Base-by-base conservation (phyloP, 352 stramenopile species). In the Globisporangium echinulatum region DNA sequence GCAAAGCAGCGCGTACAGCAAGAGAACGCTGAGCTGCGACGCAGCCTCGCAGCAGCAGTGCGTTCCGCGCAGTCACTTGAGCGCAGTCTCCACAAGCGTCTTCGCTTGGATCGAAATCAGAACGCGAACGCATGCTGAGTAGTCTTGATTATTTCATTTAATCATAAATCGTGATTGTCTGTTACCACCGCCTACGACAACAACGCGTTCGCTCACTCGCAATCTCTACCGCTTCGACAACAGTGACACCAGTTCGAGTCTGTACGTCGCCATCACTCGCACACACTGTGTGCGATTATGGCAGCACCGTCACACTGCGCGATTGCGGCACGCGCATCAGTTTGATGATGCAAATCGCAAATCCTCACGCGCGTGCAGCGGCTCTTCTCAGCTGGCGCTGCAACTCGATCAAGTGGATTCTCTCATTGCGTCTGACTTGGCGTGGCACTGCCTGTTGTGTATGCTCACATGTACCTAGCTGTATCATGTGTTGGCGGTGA, bases 1-100 rank as follows among this genome's bases (percentile, higher is more conserved):
- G 56, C 49, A 4, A 62, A 54, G 19, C 48, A 57, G 15, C 48
- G 33, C 11, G 56, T 39, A 7, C 48, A 62, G 38, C n/a, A 48
- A 10, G 39, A 62, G 19, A 62, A 62, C 40, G 49, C 49, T 8
- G 33, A 48, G 48, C 56, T 62, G 56, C 38, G 49, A 9, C 40
- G 37, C 11, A 19, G 49, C 39, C 39, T 62, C 13, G 25, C 49
- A 9, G 39, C n/a, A 3, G 42, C 54, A 6, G 7, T 57, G 37
- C 37, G 47, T 11, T 17, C 55, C 13, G 55, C 47, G 4, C 33
- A 54, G 46, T 47, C 44, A n/a, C 55, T 60, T 19, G 49, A 62
- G 11, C 43, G 49, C 14, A 48, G 43, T 17, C 57, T 57, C 14
- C 40, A 44, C 40, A 57, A 57, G 49, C 57, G 57, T 39, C 57